Base-by-base conservation (phyloP, 2,329 filamentous ascomycete genomes). In the Dichotomopilus funicola region DNA sequence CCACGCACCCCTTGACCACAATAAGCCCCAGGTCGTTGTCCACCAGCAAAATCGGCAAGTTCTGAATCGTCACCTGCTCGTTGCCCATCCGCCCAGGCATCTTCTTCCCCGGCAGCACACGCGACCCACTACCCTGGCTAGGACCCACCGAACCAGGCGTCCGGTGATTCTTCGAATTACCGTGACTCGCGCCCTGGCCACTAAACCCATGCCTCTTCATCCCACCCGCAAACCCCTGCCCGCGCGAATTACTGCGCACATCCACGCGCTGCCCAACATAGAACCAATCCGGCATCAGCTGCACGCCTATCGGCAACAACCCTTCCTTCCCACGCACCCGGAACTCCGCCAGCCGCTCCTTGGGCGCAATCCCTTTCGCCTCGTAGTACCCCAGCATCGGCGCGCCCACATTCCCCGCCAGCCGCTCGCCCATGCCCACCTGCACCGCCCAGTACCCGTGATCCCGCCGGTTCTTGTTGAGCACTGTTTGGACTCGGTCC, bases 51-150 rank as follows among this genome's bases (percentile, higher is more conserved):
- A 99, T 85, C 73, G 87, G 88, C 64, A 97, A 75, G 73, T 95
- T 96, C 79, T 96, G 91, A 56, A 94, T 80, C 48, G 94, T 99
- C 54, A 91, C 88, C 63, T 83, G 84, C 72, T 95, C 82, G 62
- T 87, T 88, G 61, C 94, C 94, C 94, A 99, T 97, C 57, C 89
- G 84, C 54, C 94, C 94, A 3, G 94, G 84, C 94, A 99, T 99
- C 75, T 91, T 94, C 83, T 99, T 99, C 58, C 94, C 94, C 0
- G 94, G 94, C 68, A 91, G 77, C 31, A 99, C 92, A 73, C 94
- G 84, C 60, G 89, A 95, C 74, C 94, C 94, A 69, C 88, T 86
- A 62, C 94, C 94, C 73, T 99, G 94, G 64, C 87, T 88, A 58
- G 88, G 89, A 70, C 94, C 94, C 6, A 87, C 81, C 37, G 90